phyloP scores from a whole-genome alignment of 2,329 filamentous ascomycete genomes.

The Fusarium guadeloupense region DNA sequence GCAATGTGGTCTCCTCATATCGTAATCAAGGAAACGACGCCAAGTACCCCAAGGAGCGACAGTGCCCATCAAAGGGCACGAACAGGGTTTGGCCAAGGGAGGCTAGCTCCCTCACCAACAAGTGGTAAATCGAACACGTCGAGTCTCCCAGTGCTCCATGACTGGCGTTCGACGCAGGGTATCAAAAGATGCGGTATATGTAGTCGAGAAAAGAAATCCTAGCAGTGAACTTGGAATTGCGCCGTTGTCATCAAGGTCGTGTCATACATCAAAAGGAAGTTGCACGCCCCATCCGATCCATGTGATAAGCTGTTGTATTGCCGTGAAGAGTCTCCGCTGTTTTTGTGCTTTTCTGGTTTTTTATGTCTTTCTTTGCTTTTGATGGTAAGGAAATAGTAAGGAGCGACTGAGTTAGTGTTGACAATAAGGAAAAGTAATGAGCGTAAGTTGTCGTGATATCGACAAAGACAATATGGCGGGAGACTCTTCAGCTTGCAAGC shows the following conservation, averaged over 20 bases:
- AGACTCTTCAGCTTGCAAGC: slow-evolving; percentile 39
- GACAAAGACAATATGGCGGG: slow-evolving; percentile 10
- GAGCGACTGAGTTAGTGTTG: slow-evolving; percentile 47
- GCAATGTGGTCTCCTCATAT: slow-evolving; percentile 25
- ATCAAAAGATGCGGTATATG: slow-evolving; percentile 46
- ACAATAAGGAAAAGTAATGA: slow-evolving; percentile 38
- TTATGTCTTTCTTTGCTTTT: slow-evolving; percentile 26
- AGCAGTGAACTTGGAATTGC: slow-evolving; percentile 36
- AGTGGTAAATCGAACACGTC: slow-evolving; percentile 34
- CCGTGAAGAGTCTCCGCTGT: slow-evolving; percentile 31
- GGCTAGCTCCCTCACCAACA: slow-evolving; percentile 33
- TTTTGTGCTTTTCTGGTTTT: slow-evolving; percentile 35
- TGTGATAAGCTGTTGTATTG: slow-evolving; percentile 8
- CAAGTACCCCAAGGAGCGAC: slow-evolving; percentile 34
- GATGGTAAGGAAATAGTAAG: slow-evolving; percentile 45
- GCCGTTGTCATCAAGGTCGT: slow-evolving; percentile 41
- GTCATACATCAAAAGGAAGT: slow-evolving; percentile 38
- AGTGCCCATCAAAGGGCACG: slow-evolving; percentile 15
- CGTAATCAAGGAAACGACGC: slow-evolving; percentile 23
- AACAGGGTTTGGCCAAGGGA: slow-evolving; percentile 24
- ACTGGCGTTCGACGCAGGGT: slow-evolving; percentile 43
- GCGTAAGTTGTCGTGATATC: slow-evolving; percentile 23
- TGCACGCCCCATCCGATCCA: not conserved
- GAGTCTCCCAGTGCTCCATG: slow-evolving; percentile 35
- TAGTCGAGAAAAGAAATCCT: slow-evolving; percentile 44